Conservation (phyloP, 139 green algal genomes). For the Chlamydomonas incerta region DNA sequence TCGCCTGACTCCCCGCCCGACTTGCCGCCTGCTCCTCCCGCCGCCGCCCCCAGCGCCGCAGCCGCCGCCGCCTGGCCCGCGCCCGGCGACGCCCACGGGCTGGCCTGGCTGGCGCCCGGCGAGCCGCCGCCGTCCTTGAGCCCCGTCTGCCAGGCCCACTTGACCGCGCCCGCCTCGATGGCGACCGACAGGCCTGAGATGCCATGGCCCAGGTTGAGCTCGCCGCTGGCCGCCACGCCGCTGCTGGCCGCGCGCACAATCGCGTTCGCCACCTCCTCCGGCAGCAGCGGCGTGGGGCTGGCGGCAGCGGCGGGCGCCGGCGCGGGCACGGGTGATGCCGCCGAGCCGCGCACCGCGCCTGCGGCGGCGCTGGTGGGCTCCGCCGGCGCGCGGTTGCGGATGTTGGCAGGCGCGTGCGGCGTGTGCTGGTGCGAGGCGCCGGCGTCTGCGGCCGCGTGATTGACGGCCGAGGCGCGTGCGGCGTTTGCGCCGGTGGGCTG, state of each 20-base stretch:
- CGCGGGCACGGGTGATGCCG: not conserved
- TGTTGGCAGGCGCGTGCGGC: too few relatives aligned
- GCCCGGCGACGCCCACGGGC: slow-evolving; percentile 10
- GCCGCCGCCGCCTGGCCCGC: too few relatives aligned
- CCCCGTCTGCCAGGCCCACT: slow-evolving; percentile 42
- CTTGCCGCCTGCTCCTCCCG: not conserved
- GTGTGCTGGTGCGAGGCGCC: too few relatives aligned
- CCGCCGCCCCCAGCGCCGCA: not conserved
- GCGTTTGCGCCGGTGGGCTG: too few relatives aligned
- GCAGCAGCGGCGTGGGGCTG: not conserved
- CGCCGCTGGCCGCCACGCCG: not conserved
- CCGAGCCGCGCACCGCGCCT: too few relatives aligned
- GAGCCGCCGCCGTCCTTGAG: not conserved
- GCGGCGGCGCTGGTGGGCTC: too few relatives aligned
- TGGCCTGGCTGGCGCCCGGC: not conserved
- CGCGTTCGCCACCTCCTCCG: not conserved
- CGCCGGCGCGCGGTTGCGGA: too few relatives aligned
- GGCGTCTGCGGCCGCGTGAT: too few relatives aligned
- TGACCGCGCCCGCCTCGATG: slow-evolving; percentile 16
- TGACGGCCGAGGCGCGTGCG: too few relatives aligned
- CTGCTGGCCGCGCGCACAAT: not conserved
- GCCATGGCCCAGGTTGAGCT: slow-evolving; percentile 34
- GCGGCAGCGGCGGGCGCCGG: not conserved
- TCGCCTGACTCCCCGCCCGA: not conserved
- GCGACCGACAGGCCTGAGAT: slow-evolving; percentile 24